phyloP scores from a whole-genome alignment of 164 flowering plant species.

The Dillenia turbinata region DNA sequence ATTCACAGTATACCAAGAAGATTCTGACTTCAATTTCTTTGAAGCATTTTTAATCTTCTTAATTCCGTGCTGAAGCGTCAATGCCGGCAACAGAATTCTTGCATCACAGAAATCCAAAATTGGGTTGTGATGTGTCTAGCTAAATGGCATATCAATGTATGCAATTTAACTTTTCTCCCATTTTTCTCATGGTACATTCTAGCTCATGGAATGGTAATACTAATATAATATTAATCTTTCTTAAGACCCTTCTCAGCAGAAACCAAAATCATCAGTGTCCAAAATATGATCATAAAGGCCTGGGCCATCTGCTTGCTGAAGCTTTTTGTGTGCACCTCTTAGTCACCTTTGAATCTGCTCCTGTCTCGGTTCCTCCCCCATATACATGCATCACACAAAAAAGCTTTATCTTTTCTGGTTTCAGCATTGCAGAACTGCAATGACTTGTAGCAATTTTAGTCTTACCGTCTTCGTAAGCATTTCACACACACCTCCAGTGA shows the following conservation, averaged over 20 bases:
- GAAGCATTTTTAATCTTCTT: too few species aligned
- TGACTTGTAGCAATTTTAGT: background rate
- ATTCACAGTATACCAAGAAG: too few species aligned
- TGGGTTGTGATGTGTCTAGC: too few species aligned
- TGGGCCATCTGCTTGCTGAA: constrained; percentile 63
- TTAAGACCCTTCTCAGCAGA: constrained; percentile 57
- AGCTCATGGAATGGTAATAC: too few species aligned
- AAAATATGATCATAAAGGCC: constrained; percentile 79
- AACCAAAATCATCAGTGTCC: constrained; percentile 72
- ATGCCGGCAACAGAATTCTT: too few species aligned
- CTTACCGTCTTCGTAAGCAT: constrained; percentile 86
- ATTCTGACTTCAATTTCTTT: too few species aligned
- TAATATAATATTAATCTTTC: too few species aligned
- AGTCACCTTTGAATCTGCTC: constrained; percentile 87
- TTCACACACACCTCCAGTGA: constrained; percentile 83
- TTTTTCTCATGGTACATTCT: too few species aligned
- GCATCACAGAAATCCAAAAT: too few species aligned
- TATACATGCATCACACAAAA: background rate
- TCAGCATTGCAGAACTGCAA: background rate
- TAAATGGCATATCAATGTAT: too few species aligned
- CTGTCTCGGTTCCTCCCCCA: constrained; percentile 79
- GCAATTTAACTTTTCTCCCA: too few species aligned
- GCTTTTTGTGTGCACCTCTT: constrained; percentile 69
- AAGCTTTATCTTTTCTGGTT: background rate
- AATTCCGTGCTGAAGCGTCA: too few species aligned